Evolutionary conservation across 495 filamentous ascomycete species (phyloP), one percentile per base, ranked within the genome.

Genomic region (Penicillium herquei): DNA sequence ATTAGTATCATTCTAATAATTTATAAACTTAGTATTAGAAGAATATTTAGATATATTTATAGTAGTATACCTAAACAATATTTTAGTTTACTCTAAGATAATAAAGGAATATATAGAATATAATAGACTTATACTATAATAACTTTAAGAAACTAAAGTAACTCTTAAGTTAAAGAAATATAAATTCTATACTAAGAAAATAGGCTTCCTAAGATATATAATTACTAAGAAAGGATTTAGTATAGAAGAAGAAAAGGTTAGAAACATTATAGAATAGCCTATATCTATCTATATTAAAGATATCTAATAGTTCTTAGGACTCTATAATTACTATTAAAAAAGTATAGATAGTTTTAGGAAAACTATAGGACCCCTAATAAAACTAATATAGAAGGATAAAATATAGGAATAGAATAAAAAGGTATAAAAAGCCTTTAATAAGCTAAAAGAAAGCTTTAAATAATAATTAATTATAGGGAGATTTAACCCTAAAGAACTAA

Each of bases 1-100:
- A 54, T 49, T 40, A 7, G 40, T 26, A 55, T 43, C 35, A 46
- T 64, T 62, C 33, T 32, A 61, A 60, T 18, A 17, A 45, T 45
- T 45, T 45, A 45, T 45, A 18, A 13, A 53, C 41, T 17, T 46
- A 17, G 33, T 58, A 14, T 14, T 56, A 7, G 14, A 8, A 16
- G 54, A 61, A 37, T 61, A 51, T 47, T 31, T 64, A 4, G 39
- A 61, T 21, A 54, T 51, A 21, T 64, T 61, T 47, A 17, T 56
- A 30, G 12, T 18, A 18, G 17, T 45, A 10, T 45, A 45, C 26
- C 17, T 45, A 43, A 48, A 64, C 51, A 45, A 64, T 35, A 55
- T 64, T 14, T 41, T 64, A 16, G 26, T 64, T 0, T 64, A 26
- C 44, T 57, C 16, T 2, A 52, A 64, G 13, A 61, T n/a, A 1